A percentile compares a stretch with the other conserved stretches of the same genome.
Evolutionary conservation across 225 moss, liverwort and hornwort species (phyloP).

Genomic region (Rhytidiadelphus loreus): DNA sequence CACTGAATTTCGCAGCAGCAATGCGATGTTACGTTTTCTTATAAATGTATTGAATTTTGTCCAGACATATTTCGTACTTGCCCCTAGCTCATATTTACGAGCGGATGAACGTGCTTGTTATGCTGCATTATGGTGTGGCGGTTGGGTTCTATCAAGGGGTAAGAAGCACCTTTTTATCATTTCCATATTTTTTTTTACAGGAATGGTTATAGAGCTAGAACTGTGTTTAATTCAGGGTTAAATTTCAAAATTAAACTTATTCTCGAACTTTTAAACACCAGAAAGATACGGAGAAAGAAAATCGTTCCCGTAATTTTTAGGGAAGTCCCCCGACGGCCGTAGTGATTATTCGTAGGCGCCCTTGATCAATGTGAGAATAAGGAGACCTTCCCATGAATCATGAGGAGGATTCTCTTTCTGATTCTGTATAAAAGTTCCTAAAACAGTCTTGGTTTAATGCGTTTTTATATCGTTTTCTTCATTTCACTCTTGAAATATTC

Average conservation of each 20-base stretch:
- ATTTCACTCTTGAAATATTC: background rate
- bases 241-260: background rate
- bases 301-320: background rate
- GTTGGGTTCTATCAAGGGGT: slow-evolving; percentile 87
- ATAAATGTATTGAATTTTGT: background rate
- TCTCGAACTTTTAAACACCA: background rate
- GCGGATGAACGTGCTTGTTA: slow-evolving; percentile 56
- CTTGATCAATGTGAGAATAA: background rate
- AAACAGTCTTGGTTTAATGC: background rate
- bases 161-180: background rate
- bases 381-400: background rate
- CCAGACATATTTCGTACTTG: slow-evolving; percentile 66
- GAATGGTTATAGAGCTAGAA: background rate
- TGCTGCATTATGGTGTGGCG: slow-evolving; percentile 60
- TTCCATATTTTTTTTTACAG: background rate
- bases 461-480: background rate
- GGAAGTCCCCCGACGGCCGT: background rate
- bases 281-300: background rate
- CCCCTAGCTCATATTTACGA: slow-evolving; percentile 95
- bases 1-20: background rate
- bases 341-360: no score
- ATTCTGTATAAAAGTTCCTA: background rate
- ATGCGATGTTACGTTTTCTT: background rate
- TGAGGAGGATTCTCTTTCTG: background rate
- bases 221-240: background rate